phyloP scores from a whole-genome alignment of 1,284 basidiomycete genomes.

The Boletus semigastroideus region DNA sequence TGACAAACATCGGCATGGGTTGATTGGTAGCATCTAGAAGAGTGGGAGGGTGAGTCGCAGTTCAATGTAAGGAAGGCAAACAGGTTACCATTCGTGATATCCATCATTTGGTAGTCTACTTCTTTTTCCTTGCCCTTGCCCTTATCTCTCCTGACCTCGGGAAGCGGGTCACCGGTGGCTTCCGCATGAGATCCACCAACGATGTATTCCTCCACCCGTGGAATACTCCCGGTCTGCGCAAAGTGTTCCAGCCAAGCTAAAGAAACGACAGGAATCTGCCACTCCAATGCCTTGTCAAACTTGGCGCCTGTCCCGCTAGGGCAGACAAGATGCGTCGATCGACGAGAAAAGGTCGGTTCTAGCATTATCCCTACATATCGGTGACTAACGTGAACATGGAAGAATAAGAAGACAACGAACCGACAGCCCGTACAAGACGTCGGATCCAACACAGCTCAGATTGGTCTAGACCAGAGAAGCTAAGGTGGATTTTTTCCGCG shows the following conservation, averaged over 20 bases:
- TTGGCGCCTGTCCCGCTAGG: slow-evolving; percentile 66
- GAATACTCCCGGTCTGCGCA: slow-evolving; percentile 47
- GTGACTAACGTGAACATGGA: slow-evolving; percentile 1
- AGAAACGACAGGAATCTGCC: slow-evolving; percentile 63
- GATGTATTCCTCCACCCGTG: slow-evolving; percentile 21
- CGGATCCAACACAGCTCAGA: slow-evolving; percentile 60
- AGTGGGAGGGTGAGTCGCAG: not conserved
- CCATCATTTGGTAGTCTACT: slow-evolving; percentile 30
- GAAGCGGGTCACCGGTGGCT: not conserved
- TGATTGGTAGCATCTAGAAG: slow-evolving; percentile 2
- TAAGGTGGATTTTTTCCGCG: slow-evolving; percentile 53
- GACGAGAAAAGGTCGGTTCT: slow-evolving; percentile 56
- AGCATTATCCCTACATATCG: slow-evolving; percentile 49
- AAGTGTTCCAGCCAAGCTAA: slow-evolving; percentile 63
- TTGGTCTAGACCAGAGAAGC: slow-evolving; percentile 69
- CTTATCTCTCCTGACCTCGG: slow-evolving; percentile 8
- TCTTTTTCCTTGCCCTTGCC: slow-evolving; percentile 35
- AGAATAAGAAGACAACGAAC: slow-evolving; percentile 35
- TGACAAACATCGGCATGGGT: slow-evolving; percentile 21
- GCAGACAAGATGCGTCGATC: slow-evolving; percentile 72
- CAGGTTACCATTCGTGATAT: slow-evolving; percentile 36
- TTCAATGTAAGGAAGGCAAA: not conserved
- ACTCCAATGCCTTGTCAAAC: slow-evolving; percentile 69
- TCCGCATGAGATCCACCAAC: slow-evolving; percentile 12
- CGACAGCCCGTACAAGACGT: slow-evolving; percentile 62